A percentile compares a stretch with the other conserved stretches of the same genome.
Evolutionary conservation across 257 asterid genomes (phyloP).

Genomic region (Plantago major): DNA sequence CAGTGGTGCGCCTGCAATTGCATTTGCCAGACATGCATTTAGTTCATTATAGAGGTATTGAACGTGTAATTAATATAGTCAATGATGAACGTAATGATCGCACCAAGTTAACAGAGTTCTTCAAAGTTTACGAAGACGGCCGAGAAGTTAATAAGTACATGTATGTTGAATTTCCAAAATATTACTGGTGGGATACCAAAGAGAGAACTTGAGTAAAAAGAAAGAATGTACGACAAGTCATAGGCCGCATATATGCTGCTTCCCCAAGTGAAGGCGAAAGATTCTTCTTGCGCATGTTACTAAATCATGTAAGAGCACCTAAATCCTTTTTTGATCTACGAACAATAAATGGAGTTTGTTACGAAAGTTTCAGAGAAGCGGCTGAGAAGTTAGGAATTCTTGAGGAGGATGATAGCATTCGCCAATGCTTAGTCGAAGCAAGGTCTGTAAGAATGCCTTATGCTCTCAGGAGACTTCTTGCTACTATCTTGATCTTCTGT

Average conservation of each 20-base stretch:
- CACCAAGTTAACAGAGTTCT: too few relatives aligned
- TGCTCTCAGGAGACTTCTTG: background rate
- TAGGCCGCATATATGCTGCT: background rate
- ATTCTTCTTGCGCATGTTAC: background rate
- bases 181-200: background rate
- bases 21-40: too few relatives aligned
- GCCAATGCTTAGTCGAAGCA: background rate
- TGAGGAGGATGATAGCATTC: slow-evolving; percentile 3
- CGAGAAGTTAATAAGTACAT: too few relatives aligned
- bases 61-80: too few relatives aligned
- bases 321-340: background rate
- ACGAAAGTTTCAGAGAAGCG: background rate
- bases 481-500: background rate
- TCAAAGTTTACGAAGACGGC: background rate
- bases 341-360: background rate
- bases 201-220: background rate
- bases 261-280: background rate
- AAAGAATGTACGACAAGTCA: background rate
- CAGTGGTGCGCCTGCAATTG: too few relatives aligned
- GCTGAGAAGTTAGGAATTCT: background rate
- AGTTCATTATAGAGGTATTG: too few relatives aligned
- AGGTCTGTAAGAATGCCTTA: background rate
- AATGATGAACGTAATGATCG: background rate
- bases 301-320: too few relatives aligned
- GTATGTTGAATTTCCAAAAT: too few relatives aligned